Evolutionary conservation across 164 flowering plant species (phyloP), one percentile per base, ranked within the genome.

Genomic region (Vitis rupestris): DNA sequence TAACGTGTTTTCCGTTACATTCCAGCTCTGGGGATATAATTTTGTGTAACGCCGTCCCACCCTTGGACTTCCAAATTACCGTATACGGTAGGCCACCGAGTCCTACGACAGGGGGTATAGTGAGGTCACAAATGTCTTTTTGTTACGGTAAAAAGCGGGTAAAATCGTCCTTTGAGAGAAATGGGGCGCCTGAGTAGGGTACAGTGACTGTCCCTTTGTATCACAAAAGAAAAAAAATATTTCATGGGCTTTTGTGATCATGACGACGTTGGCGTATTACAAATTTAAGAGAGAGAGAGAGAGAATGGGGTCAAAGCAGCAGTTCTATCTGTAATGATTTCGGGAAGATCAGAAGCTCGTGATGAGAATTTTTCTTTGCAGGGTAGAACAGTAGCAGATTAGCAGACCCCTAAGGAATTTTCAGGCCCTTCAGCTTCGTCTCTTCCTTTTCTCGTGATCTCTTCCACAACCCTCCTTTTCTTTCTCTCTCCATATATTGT

Each of bases 291-390:
- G 65, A 44, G 69, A 65, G 65, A 44, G 69, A 68, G 70, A 70
- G 74, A 65, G 63, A 60, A 56, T 63, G 58, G 71, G 82, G 87
- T 82, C 87, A 84, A 83, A 85, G 81, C 68, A 70, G 81, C 82
- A 79, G 82, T 75, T 71, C 74, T 65, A 55, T 70, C 56, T 30
- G 86, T 81, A 73, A 75, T 77, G 77, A 79, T 79, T 76, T 75
- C 19, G 37, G 44, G 53, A 9, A 50, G 58, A 78, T 72, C 73
- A 78, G 75, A 81, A 78, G 70, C 77, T 70, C 72, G 71, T 85
- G 84, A 82, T 78, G 73, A 82, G 76, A 77, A 8, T 77, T 81
- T 72, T 75, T 70, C 72, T 71, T 79, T 73, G 44, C 44, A 37
- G 44, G 44, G 44, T 37, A 3, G 44, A 37, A 37, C 44, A 37